Conservation (phyloP, 2,329 filamentous ascomycete species). For the Colletotrichum zoysiae region DNA sequence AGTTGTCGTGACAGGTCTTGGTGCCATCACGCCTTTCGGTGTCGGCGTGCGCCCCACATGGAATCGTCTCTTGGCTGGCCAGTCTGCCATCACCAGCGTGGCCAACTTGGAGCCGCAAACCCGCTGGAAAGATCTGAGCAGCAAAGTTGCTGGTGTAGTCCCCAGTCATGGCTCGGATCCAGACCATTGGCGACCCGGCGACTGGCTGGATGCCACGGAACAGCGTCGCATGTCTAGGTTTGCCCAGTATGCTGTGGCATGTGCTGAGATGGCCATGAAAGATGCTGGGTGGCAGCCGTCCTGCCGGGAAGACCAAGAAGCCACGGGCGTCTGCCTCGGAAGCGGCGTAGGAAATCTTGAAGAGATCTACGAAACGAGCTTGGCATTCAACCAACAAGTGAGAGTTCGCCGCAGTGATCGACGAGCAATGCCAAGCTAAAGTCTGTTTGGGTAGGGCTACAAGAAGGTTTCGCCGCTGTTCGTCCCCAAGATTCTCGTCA, state of each 20-base stretch:
- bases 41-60: conserved; percentile 84
- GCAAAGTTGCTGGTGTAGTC: conserved; percentile 86
- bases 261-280: conserved; percentile 84
- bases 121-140: conserved; percentile 80
- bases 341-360: conserved; percentile 96
- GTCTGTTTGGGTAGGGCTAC: conserved; percentile 74
- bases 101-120: conserved; percentile 67
- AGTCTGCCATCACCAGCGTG: conserved; percentile 85
- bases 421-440: conserved; percentile 37
- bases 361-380: conserved; percentile 86
- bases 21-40: conserved; percentile 85
- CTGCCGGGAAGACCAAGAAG: conserved; percentile 73
- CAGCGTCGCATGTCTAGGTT: conserved; percentile 89
- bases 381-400: conserved; percentile 81
- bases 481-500: conserved; percentile 92
- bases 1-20: conserved; percentile 87
- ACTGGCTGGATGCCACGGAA: conserved; percentile 67
- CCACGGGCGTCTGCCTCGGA: conserved; percentile 90
- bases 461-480: conserved; percentile 94
- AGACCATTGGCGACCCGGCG: conserved; percentile 62
- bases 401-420: conserved; percentile 49
- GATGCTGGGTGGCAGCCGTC: conserved; percentile 83
- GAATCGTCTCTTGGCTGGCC: conserved; percentile 81
- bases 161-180: conserved; percentile 61
- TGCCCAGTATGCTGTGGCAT: conserved; percentile 90